Evolutionary conservation across 2,329 filamentous ascomycete genomes (phyloP).

Genomic region (Fusarium mundagurra): DNA sequence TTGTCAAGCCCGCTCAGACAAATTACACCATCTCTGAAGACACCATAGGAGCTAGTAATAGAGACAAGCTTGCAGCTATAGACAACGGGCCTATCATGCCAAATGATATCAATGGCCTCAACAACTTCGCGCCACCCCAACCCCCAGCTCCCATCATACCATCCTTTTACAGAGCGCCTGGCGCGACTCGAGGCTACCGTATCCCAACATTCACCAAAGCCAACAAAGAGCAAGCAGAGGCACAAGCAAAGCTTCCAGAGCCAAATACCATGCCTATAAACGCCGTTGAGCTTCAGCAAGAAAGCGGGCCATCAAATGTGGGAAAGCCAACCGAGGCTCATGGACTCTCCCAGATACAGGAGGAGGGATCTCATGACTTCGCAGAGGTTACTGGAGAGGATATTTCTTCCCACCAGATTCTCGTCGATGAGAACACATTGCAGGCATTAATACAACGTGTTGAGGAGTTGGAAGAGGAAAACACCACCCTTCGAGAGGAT

Average conservation of each 20-base stretch:
- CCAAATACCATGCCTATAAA: too few species aligned
- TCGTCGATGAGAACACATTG: background rate
- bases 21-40: conserved; percentile 6
- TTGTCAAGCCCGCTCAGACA: background rate
- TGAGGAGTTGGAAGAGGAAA: background rate
- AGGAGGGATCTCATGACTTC: background rate
- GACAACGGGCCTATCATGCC: background rate
- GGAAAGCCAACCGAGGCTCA: background rate
- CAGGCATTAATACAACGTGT: background rate
- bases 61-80: background rate
- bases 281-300: background rate
- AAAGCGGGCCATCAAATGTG: background rate
- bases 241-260: background rate
- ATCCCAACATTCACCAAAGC: background rate
- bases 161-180: background rate
- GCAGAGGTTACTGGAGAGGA: rapidly evolving
- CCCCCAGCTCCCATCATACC: background rate
- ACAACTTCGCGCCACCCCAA: background rate
- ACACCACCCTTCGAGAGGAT: background rate
- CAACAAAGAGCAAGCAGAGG: background rate
- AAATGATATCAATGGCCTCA: background rate
- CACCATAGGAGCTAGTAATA: background rate
- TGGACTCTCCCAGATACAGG: background rate
- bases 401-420: background rate
- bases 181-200: background rate